Evolutionary conservation across 495 filamentous ascomycete genomes (phyloP), one percentile per base, ranked within the genome.

Genomic region (Penicillium goetzii): DNA sequence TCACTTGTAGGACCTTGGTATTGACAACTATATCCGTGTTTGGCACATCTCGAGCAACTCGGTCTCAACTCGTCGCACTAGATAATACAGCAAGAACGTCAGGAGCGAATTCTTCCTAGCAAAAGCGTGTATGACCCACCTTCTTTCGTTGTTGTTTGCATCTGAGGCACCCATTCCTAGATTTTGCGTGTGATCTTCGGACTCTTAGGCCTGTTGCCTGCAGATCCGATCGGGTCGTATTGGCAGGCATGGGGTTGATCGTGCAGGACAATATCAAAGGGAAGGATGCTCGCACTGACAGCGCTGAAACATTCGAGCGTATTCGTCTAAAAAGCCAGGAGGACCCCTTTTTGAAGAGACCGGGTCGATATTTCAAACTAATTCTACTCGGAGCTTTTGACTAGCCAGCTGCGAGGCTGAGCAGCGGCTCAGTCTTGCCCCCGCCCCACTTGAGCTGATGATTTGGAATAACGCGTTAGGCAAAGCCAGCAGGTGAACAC

Each of bases 171-270:
- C 76, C 75, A 60, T 67, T 72, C 45, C 74, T 66, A 4, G 75
- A 78, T 62, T 78, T 78, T 63, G 65, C 70, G 62, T 78, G 76
- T 55, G 65, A 55, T 58, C 66, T 63, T 23, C 71, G 64, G 14
- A 75, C 56, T 41, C 67, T 74, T 25, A 64, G 67, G 28, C 56
- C 68, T 23, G 40, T 47, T 3, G 41, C 41, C 11, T 21, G 41
- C 19, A 12, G 21, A 4, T 47, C 19, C n/a, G 21, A 21, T 47
- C 19, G 43, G n/a, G 43, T 25, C 21, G 43, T 47, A 47, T 47
- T 10, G 9, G 9, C 21, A 23, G 9, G 43, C 43, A 47, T 43
- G 11, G 23, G 8, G 43, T 47, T 10, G 11, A 23, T 25, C 2
- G 43, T 9, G 43, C 9, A 5, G 21, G 10, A 14, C 21, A 25